Percentiles rank a stretch among this genome's conserved stretches.
These are phyloP conservation scores for Citrus hindsii DNA, from an alignment of 345 rosid genomes.

Conservation along the genomic window DNA sequence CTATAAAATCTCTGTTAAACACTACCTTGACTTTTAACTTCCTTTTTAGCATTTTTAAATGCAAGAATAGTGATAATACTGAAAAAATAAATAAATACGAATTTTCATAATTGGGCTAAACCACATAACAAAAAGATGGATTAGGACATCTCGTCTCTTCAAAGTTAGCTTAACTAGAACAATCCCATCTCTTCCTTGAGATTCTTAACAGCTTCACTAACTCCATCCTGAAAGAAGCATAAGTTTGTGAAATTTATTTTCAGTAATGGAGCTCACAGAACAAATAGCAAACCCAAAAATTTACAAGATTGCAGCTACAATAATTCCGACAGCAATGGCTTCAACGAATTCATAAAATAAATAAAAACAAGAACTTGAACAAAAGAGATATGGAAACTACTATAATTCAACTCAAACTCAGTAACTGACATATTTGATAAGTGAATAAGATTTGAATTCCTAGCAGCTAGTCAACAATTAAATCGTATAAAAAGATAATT, in stretches of 20 bases:
- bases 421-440: not conserved
- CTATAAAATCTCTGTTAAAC: no score
- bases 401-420: not conserved
- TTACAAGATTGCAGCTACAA: no score
- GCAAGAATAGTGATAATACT: no score
- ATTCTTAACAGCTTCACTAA: conserved; percentile 65
- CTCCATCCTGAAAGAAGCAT: conserved; percentile 68
- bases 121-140: no score
- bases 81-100: no score
- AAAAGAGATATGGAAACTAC: not conserved
- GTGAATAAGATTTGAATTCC: not conserved
- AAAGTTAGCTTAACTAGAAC: not conserved
- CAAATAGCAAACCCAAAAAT: not conserved
- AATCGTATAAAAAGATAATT: not conserved
- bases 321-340: no score
- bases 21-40: no score
- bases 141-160: no score
- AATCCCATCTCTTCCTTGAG: conserved; percentile 52
- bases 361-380: not conserved
- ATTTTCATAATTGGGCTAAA: no score
- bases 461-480: not conserved
- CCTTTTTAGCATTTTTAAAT: no score
- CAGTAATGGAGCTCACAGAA: not conserved
- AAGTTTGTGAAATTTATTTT: not conserved
- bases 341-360: no score